Percentiles rank a stretch among this genome's conserved stretches.
These are phyloP conservation scores for Tremellales sp. DNA, from an alignment of 1,284 basidiomycete species.

Conservation along the genomic window DNA sequence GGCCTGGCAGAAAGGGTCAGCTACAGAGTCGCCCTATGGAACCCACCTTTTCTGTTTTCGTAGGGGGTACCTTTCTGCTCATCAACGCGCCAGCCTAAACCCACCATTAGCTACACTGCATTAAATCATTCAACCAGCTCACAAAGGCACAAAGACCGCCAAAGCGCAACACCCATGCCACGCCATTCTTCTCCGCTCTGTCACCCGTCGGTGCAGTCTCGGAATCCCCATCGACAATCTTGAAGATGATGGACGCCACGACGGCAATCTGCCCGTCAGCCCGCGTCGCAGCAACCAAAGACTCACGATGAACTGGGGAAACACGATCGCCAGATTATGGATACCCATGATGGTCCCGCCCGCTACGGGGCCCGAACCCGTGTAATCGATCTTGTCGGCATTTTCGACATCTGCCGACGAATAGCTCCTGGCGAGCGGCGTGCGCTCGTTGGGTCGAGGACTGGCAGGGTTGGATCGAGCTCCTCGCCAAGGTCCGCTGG, in stretches of 20 bases:
- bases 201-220: constrained; percentile 48
- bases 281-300: neutral
- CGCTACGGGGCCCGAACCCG: constrained; percentile 59
- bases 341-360: constrained; percentile 95
- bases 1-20: constrained; percentile 45
- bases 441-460: constrained; percentile 53
- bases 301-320: constrained; percentile 85
- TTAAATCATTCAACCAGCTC: constrained; percentile 21
- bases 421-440: constrained; percentile 61
- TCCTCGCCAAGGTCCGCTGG: constrained; percentile 33
- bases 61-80: constrained; percentile 75
- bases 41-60: constrained; percentile 68
- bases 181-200: constrained; percentile 71
- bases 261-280: constrained; percentile 65
- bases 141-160: constrained; percentile 78
- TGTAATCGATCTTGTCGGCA: constrained; percentile 50
- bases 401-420: constrained; percentile 56
- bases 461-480: constrained; percentile 27
- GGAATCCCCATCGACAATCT: constrained; percentile 59
- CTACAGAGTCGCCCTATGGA: neutral
- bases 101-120: constrained; percentile 18
- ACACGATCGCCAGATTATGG: constrained; percentile 89
- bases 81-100: constrained; percentile 61
- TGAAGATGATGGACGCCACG: constrained; percentile 84
- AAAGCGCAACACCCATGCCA: constrained; percentile 89